phyloP scores from a whole-genome alignment of 2,329 filamentous ascomycete genomes.

The Diaporthe sp. region DNA sequence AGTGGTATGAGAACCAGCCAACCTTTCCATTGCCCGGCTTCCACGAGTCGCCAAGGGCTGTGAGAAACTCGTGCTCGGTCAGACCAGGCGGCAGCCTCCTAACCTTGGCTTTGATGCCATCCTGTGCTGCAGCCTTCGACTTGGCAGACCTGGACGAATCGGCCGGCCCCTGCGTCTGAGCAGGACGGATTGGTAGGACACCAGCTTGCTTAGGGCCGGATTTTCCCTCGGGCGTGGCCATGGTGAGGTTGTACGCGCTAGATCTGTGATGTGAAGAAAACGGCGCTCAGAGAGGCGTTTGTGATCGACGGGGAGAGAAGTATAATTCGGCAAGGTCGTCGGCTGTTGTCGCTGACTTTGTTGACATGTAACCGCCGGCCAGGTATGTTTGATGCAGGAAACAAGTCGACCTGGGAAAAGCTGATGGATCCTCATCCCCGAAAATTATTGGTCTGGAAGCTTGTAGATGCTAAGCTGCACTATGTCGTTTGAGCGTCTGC shows the following conservation, averaged over 20 bases:
- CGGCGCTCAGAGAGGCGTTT: not conserved
- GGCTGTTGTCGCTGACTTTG: not conserved
- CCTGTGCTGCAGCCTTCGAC: conserved; percentile 54
- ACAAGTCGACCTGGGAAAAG: not conserved
- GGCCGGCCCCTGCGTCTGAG: conserved; percentile 47
- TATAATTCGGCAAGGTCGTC: not conserved
- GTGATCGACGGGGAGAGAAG: not conserved
- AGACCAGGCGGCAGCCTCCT: conserved; percentile 89
- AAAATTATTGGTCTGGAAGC: not conserved
- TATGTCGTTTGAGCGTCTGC: not conserved
- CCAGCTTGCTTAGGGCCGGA: conserved; percentile 58
- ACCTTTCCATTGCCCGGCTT: conserved; percentile 83
- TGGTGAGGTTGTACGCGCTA: conserved; percentile 30
- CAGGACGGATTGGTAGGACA: conserved; percentile 63
- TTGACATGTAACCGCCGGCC: not conserved
- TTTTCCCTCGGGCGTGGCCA: conserved; percentile 47
- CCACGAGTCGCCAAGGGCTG: conserved; percentile 84
- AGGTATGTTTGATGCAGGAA: not conserved
- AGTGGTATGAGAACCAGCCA: conserved; percentile 81
- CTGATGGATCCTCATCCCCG: conserved; percentile 21
- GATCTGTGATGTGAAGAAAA: not conserved
- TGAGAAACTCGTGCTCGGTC: conserved; percentile 82
- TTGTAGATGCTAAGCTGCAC: not conserved
- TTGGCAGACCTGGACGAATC: conserved; percentile 59
- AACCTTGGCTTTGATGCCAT: conserved; percentile 85